Percentiles rank a stretch among this genome's conserved stretches.
phyloP scores from a whole-genome alignment of 2,329 filamentous ascomycete species.

The Calonectria fujianensis region DNA sequence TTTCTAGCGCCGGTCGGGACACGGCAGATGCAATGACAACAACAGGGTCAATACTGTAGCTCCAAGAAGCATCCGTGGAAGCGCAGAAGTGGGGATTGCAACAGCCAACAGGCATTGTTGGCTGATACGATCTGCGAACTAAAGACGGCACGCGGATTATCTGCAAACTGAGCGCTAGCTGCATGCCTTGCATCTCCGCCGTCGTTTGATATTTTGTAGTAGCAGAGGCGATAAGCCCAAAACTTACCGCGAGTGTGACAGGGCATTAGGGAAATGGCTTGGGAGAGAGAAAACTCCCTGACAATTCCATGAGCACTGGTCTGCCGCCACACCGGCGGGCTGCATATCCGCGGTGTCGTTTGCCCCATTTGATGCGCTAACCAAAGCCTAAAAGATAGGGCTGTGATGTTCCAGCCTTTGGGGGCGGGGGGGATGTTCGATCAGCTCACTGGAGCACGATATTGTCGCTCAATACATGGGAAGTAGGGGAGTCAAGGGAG shows the following conservation, averaged over 20 bases:
- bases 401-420: neutral
- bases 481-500: neutral
- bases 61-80: neutral
- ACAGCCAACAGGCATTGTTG: neutral
- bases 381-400: neutral
- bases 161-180: neutral
- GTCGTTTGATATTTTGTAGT: constrained; percentile 8
- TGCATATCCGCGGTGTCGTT: neutral
- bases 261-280: no score
- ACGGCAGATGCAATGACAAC: neutral
- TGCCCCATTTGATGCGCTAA: neutral
- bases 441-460: neutral
- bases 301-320: neutral
- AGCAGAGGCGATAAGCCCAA: neutral
- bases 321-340: constrained; percentile 13
- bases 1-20: neutral
- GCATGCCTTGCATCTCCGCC: constrained; percentile 12
- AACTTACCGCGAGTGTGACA: neutral
- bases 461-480: neutral
- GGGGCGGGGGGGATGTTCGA: neutral
- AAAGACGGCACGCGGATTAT: neutral
- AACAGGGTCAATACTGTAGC: neutral
- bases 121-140: neutral
- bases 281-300: neutral
- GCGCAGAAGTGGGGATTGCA: neutral